Conservation (phyloP, 1,139 yeast genomes). For the Citeromyces hawaiiensis region DNA sequence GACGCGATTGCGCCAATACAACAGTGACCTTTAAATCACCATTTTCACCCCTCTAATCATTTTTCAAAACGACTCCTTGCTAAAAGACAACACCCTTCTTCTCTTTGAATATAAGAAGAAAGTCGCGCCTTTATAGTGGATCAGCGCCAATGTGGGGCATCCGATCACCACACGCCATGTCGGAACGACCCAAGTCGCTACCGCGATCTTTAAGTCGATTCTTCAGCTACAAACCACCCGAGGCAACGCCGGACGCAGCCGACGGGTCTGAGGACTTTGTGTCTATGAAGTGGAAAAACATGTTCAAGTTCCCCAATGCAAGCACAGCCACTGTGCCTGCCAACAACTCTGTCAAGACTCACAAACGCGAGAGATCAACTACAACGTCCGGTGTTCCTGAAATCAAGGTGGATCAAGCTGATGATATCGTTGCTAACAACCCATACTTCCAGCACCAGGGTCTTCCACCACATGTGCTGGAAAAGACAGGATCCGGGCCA, state of each 20-base stretch:
- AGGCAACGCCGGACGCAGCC: background rate
- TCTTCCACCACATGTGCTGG: slow-evolving; percentile 31
- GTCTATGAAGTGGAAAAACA: slow-evolving; percentile 1
- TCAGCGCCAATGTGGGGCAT: background rate
- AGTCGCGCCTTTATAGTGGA: too few species aligned
- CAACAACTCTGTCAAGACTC: background rate
- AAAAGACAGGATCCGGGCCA: slow-evolving; percentile 6
- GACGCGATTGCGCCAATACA: too few species aligned
- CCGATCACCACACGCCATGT: background rate
- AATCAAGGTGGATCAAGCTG: background rate
- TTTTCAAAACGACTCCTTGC: too few species aligned
- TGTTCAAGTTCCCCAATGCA: slow-evolving; percentile 12
- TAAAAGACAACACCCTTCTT: too few species aligned
- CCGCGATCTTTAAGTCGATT: slow-evolving; percentile 4
- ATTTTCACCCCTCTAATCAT: too few species aligned
- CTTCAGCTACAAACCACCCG: slow-evolving; percentile 13
- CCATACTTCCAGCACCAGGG: slow-evolving; percentile 44
- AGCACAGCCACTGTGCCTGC: background rate
- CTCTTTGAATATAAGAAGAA: too few species aligned
- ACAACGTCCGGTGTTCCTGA: slow-evolving; percentile 1
- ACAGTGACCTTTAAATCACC: too few species aligned
- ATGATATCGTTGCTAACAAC: slow-evolving; percentile 23
- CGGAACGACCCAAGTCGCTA: slow-evolving; percentile 1
- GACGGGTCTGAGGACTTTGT: background rate
- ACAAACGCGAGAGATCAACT: slow-evolving; percentile 2